phyloP scores from a whole-genome alignment of 2,329 filamentous ascomycete genomes.

The Cercospora nicotianae region DNA sequence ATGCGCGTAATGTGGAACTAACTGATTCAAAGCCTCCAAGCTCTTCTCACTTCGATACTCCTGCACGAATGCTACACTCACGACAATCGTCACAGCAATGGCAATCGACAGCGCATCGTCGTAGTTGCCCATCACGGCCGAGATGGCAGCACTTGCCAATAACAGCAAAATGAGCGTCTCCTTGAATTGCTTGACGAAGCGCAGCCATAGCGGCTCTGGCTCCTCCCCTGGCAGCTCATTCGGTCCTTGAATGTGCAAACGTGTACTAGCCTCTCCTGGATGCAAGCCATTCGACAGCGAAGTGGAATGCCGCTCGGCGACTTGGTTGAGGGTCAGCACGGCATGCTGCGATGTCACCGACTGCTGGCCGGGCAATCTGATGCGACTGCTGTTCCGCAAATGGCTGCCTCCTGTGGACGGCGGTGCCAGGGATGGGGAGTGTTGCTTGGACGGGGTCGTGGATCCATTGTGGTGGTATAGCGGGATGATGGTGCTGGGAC shows the following conservation, averaged over 20 bases:
- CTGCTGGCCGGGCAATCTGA: slow-evolving; percentile 40
- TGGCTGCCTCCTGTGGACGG: slow-evolving; percentile 17
- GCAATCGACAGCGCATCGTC: slow-evolving; percentile 96
- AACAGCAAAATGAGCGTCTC: slow-evolving; percentile 93
- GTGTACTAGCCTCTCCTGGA: slow-evolving; percentile 74
- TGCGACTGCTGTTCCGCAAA: slow-evolving; percentile 34
- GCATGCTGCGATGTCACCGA: slow-evolving; percentile 56
- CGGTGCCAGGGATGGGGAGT: slow-evolving; percentile 10
- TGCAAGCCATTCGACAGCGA: slow-evolving; percentile 82
- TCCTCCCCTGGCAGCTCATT: slow-evolving; percentile 95
- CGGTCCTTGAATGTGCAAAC: slow-evolving; percentile 76
- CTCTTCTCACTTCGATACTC: slow-evolving; percentile 98
- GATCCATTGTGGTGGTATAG: slow-evolving; percentile 54
- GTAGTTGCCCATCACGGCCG: slow-evolving; percentile 85
- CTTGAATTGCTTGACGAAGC: slow-evolving; percentile 94
- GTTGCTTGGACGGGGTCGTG: slow-evolving; percentile 17
- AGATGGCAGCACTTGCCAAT: slow-evolving; percentile 82
- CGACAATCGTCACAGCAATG: slow-evolving; percentile 93
- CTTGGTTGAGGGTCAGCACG: slow-evolving; percentile 72
- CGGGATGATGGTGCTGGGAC: slow-evolving; percentile 54
- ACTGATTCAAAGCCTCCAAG: slow-evolving; percentile 86
- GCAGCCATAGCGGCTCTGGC: slow-evolving; percentile 90
- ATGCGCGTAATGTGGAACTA: slow-evolving; percentile 94
- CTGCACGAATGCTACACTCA: slow-evolving; percentile 92
- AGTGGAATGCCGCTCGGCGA: slow-evolving; percentile 73